Conservation (phyloP, 768 basidiomycete genomes). For the Mycena polygramma region DNA sequence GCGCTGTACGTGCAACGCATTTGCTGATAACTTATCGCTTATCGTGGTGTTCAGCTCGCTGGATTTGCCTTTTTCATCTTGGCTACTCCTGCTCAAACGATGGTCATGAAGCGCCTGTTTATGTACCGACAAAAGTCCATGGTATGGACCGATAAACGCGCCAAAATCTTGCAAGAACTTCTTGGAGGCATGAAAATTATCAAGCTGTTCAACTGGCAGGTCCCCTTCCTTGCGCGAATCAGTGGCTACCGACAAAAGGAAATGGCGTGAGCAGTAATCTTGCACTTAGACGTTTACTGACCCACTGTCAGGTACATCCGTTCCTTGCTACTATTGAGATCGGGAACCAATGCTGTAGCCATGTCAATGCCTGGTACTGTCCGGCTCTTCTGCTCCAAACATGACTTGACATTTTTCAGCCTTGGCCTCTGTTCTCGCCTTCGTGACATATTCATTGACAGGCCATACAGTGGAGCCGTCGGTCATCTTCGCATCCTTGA, state of each 20-base stretch:
- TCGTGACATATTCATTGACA: slow-evolving; percentile 81
- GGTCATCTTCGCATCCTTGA: slow-evolving; percentile 86
- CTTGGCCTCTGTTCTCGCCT: slow-evolving; percentile 82
- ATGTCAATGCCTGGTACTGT: slow-evolving; percentile 70
- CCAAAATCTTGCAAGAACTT: slow-evolving; percentile 90
- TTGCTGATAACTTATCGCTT: neutral
- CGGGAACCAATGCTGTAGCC: slow-evolving; percentile 76
- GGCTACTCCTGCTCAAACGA: slow-evolving; percentile 78
- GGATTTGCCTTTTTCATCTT: slow-evolving; percentile 75
- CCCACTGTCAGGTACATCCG: slow-evolving; percentile 66
- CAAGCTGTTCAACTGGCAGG: slow-evolving; percentile 93
- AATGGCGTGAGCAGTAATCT: slow-evolving; percentile 62
- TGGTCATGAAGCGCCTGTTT: slow-evolving; percentile 82
- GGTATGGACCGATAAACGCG: slow-evolving; percentile 92
- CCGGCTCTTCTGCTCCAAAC: neutral
- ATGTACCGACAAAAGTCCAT: slow-evolving; percentile 78
- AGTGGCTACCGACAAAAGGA: slow-evolving; percentile 79
- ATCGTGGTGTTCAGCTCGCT: slow-evolving; percentile 46
- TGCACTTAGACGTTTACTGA: slow-evolving; percentile 6
- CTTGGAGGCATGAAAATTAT: slow-evolving; percentile 92
- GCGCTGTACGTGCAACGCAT: slow-evolving; percentile 46
- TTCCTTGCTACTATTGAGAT: slow-evolving; percentile 72
- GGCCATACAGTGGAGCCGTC: slow-evolving; percentile 79
- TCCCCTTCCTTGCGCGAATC: slow-evolving; percentile 82
- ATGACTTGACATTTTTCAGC: slow-evolving; percentile 34